Evolutionary conservation across 805 yeast genomes (phyloP).

Genomic region (Pichia rugopelliculosa): DNA sequence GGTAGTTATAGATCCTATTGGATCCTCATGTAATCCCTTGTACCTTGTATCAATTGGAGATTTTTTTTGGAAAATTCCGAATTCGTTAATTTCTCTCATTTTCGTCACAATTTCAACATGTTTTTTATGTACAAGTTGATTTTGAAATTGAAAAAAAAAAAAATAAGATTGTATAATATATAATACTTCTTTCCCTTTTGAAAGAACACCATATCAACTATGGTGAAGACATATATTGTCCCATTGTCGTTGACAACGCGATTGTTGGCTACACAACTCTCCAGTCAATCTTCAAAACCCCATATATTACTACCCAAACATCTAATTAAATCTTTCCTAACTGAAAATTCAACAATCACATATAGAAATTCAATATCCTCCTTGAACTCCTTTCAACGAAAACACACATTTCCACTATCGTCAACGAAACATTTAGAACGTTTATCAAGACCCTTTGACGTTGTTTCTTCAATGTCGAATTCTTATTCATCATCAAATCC

Average conservation of each 20-base stretch:
- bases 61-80: too few relatives aligned
- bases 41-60: too few relatives aligned
- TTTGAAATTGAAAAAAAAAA: too few relatives aligned
- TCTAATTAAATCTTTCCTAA: slow-evolving; percentile 7
- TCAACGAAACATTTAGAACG: not conserved
- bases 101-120: too few relatives aligned
- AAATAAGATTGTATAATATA: too few relatives aligned
- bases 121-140: too few relatives aligned
- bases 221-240: slow-evolving; percentile 1
- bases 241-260: slow-evolving; percentile 6
- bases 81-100: too few relatives aligned
- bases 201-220: not conserved
- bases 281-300: not conserved
- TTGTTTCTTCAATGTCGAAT: not conserved
- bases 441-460: not conserved
- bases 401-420: slow-evolving; percentile 1
- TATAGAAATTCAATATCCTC: slow-evolving; percentile 11
- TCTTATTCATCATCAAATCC: not conserved
- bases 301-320: slow-evolving; percentile 6
- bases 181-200: too few relatives aligned
- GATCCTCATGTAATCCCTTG: too few relatives aligned
- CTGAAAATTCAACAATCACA: slow-evolving; percentile 7
- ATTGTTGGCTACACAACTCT: slow-evolving; percentile 9
- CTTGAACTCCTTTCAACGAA: slow-evolving; percentile 9
- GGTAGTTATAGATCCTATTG: too few relatives aligned